Conservation (phyloP, 805 yeast genomes). For the Metschnikowia matae region DNA sequence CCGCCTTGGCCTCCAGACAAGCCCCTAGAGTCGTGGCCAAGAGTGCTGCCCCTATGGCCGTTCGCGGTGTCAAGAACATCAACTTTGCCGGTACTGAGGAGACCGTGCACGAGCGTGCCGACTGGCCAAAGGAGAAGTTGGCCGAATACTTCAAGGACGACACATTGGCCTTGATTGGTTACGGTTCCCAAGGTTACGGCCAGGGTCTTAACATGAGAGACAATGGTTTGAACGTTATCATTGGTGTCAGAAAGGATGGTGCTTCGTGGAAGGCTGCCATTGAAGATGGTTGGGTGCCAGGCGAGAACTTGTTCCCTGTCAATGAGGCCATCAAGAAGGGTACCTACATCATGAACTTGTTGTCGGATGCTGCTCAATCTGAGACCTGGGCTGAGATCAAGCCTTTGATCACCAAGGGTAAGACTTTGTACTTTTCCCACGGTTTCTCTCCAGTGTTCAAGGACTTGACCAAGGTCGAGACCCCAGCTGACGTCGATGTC, state of each 20-base stretch:
- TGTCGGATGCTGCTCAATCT: slow-evolving; percentile 99
- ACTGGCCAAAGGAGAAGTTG: slow-evolving; percentile 98
- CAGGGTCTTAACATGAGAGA: slow-evolving; percentile 99
- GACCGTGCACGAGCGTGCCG: slow-evolving; percentile 96
- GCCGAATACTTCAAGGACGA: slow-evolving; percentile 96
- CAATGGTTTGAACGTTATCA: slow-evolving; percentile 94
- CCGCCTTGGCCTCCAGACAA: slow-evolving; percentile 51
- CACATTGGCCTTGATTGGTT: slow-evolving; percentile 95
- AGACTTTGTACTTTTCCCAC: slow-evolving; percentile 98
- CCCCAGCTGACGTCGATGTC: slow-evolving; percentile 93
- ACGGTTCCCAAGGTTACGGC: slow-evolving; percentile 99
- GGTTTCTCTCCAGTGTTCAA: slow-evolving; percentile 99
- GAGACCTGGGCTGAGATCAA: slow-evolving; percentile 90
- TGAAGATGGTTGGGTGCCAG: slow-evolving; percentile 99
- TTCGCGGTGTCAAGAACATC: slow-evolving; percentile 93
- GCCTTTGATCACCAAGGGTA: slow-evolving; percentile 93
- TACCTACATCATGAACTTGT: slow-evolving; percentile 93
- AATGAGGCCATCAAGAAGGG: slow-evolving; percentile 90
- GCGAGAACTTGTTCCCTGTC: slow-evolving; percentile 94
- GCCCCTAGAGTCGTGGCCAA: slow-evolving; percentile 28
- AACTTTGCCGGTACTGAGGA: slow-evolving; percentile 95
- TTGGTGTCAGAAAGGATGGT: slow-evolving; percentile 98
- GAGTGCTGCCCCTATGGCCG: slow-evolving; percentile 46
- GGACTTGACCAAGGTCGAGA: slow-evolving; percentile 92
- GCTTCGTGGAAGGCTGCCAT: slow-evolving; percentile 99